Percentiles rank a stretch among this genome's conserved stretches.
These are phyloP conservation scores for Cutaneotrichosporon arboriforme DNA, from an alignment of 1,284 basidiomycete genomes.

Conservation along the genomic window DNA sequence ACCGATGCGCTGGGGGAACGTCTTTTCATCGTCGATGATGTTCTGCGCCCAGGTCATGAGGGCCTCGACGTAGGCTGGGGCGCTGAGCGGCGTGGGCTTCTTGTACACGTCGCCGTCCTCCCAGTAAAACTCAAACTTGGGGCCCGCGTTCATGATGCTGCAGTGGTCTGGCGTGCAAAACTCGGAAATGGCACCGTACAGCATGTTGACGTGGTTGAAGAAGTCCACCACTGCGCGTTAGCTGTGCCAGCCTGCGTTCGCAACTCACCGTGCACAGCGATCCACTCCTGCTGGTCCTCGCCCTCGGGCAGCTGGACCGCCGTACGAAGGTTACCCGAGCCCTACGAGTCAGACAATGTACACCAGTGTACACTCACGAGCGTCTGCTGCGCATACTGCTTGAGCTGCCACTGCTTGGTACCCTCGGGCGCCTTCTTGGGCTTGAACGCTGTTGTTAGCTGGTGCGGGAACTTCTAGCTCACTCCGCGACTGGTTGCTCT, in stretches of 20 bases:
- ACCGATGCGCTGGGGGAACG: conserved; percentile 94
- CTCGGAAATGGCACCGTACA: conserved; percentile 92
- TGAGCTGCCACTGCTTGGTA: conserved; percentile 92
- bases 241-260: neutral
- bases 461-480: neutral
- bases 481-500: conserved; percentile 41
- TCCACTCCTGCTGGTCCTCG: conserved; percentile 92
- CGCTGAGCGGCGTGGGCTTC: conserved; percentile 86
- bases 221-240: conserved; percentile 73
- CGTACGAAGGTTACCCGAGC: conserved; percentile 83
- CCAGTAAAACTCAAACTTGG: conserved; percentile 98
- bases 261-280: conserved; percentile 86
- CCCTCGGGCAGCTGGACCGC: conserved; percentile 90
- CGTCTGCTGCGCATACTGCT: conserved; percentile 95
- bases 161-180: conserved; percentile 96
- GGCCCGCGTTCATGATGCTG: conserved; percentile 97
- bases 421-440: conserved; percentile 93
- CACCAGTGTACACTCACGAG: conserved; percentile 55
- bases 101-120: conserved; percentile 90
- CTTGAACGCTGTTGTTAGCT: conserved; percentile 63
- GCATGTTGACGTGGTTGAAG: conserved; percentile 93
- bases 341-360: conserved; percentile 51
- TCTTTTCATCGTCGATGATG: conserved; percentile 82
- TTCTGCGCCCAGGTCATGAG: conserved; percentile 98
- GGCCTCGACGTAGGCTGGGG: conserved; percentile 95